phyloP scores from a whole-genome alignment of 331 rosid genomes.

The Telfairia occidentalis region DNA sequence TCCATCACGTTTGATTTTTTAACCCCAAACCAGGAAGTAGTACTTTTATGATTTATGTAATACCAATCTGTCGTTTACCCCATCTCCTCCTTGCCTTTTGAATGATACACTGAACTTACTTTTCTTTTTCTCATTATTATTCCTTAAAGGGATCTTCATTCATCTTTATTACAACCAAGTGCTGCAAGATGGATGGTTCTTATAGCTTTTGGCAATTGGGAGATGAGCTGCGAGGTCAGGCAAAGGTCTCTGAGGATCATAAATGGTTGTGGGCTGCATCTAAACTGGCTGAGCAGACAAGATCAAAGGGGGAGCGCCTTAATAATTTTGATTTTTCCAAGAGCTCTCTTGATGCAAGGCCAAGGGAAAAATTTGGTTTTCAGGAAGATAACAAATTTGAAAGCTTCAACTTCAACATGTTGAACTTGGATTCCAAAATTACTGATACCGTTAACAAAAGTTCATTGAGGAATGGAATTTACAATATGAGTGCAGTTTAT shows the following conservation, averaged over 20 bases:
- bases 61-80: not conserved
- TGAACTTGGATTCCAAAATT: conserved; percentile 59
- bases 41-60: not conserved
- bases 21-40: not conserved
- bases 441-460: conserved; percentile 50
- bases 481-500: conserved; percentile 58
- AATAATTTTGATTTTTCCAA: conserved; percentile 88
- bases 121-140: not conserved
- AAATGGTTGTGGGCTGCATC: conserved; percentile 90
- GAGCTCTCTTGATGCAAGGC: conserved; percentile 55
- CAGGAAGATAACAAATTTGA: conserved; percentile 95
- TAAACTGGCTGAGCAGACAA: conserved; percentile 91
- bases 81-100: too few relatives aligned
- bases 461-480: conserved; percentile 49
- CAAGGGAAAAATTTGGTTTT: conserved; percentile 69
- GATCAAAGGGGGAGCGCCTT: conserved; percentile 76
- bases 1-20: not conserved
- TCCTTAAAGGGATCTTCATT: not conserved
- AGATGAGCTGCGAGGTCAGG: conserved; percentile 93
- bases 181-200: conserved; percentile 62
- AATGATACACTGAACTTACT: not conserved
- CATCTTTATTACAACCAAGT: not conserved
- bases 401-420: conserved; percentile 62
- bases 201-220: conserved; percentile 95
- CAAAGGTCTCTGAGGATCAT: conserved; percentile 85